Base-by-base conservation (phyloP, 2,329 filamentous ascomycete species). In the Cordyceps cicadae region DNA sequence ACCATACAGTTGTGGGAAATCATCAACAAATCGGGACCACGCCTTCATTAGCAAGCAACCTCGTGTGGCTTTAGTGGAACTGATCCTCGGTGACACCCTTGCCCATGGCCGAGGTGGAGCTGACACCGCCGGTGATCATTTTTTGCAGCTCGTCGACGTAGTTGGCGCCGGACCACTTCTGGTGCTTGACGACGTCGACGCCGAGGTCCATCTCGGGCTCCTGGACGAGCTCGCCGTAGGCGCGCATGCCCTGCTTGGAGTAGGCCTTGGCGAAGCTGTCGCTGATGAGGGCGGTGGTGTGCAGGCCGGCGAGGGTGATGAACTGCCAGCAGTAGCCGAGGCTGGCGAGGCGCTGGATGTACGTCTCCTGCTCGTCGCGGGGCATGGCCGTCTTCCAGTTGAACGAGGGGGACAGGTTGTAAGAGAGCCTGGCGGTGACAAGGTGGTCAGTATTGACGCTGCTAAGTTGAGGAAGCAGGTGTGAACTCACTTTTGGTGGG, bases 281-380 rank as follows among this genome's bases (percentile, higher is more conserved):
- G 70, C 87, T 88, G 77, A 96, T 95, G 58, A 99, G 85, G 43
- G 93, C 94, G 4, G 91, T 97, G 64, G 91, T 96, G 81, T 99
- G 94, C 71, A 99, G 83, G 67, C 94, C 94, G 5, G 93, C 94
- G 52, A 99, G 85, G n/a, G 94, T 99, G 80, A 99, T 99, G 82
- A 99, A 99, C 77, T 99, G 94, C 94, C 94, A 99, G 85, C 91
- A 96, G 84, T 99, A 99, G 64, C 94, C 94, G 54, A 99, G 84
- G 64, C 79, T 71, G 63, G 87, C 92, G 46, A 99, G 88, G 48
- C 94, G 90, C 64, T 87, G 81, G 79, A 99, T 99, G 79, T 97
- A 99, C 21, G 94, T 99, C 79, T 96, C 91, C 78, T 99, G 94
- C 74, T 97, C 93, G 58, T 83, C 81, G 66, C 89, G 86, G 50